Base-by-base conservation (phyloP, 2,329 filamentous ascomycete genomes). In the Stemphylium vesicarium region DNA sequence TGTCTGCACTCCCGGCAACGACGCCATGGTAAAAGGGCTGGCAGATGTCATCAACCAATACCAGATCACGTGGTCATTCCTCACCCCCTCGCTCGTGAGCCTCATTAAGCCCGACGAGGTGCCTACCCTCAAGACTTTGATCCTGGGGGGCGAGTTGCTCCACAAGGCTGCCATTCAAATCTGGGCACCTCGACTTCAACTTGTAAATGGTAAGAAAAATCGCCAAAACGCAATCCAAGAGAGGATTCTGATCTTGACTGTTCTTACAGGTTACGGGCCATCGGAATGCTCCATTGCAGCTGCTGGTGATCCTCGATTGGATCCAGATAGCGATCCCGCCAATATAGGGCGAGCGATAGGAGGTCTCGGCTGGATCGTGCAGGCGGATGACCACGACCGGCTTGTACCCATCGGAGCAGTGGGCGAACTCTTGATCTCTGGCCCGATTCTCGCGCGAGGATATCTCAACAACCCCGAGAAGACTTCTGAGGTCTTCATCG, bases 21-120 rank as follows among this genome's bases (percentile, higher is more conserved):
- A 80, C 39, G 78, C 80, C 36, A 75, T 81, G 2, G 74, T 82
- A 56, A 80, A 83, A 60, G 74, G 81, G 52, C 59, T 82, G 9
- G 79, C 77, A 52, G 77, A 75, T 3, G 77, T 77, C 2, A 65
- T 69, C 39, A 62, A 37, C 38, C 50, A 35, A 0, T 41, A 60
- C 39, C 42, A 57, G 2, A 53, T 50, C 4, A 66, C 58, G 35
- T 53, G 22, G 22, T 43, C 32, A 0, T 79, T 81, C 59, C 77
- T 86, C 60, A 87, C 86, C 0, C 82, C 85, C 1, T 77, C 84
- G 0, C 77, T 88, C 13, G 82, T 83, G 0, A 72, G 74, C n/a
- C 74, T 76, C 0, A 46, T 83, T 1, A 66, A 77, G 4, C 78
- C 78, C 0, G 66, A 73, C 36, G 66, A 60, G 6, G 72, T 82